These are phyloP conservation scores for Zymoseptoria crescenta DNA, from an alignment of 2,329 filamentous ascomycete species.

Conservation along the genomic window DNA sequence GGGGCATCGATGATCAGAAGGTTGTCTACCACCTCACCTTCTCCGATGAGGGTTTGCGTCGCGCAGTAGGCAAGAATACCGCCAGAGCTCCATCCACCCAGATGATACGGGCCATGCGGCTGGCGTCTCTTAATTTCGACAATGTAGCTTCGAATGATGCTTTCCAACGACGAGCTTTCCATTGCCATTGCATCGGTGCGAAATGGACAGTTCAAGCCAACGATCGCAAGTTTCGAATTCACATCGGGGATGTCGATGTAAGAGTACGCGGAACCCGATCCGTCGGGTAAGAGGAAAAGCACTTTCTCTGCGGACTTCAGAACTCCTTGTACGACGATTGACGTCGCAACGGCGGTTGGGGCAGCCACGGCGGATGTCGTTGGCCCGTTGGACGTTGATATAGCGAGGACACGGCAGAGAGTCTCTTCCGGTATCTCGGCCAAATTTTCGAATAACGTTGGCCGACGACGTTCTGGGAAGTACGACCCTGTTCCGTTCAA, in stretches of 20 bases:
- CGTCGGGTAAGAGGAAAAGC: conserved; percentile 37
- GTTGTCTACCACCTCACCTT: conserved; percentile 18
- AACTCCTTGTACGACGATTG: conserved; percentile 14
- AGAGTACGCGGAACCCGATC: conserved; percentile 41
- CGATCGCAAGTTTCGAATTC: conserved; percentile 25
- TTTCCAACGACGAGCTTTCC: too few species aligned
- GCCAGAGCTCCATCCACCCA: conserved; percentile 70
- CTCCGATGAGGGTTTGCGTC: conserved; percentile 15
- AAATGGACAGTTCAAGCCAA: conserved; percentile 10
- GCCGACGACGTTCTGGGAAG: too few species aligned
- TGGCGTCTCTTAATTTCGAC: conserved; percentile 39
- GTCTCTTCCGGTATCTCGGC: too few species aligned
- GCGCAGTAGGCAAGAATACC: conserved; percentile 55
- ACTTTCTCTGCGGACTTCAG: conserved; percentile 8
- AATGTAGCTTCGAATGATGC: neutral
- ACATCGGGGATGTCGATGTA: conserved; percentile 38
- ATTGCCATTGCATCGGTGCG: neutral
- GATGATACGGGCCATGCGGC: conserved; percentile 49
- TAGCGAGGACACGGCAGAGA: too few species aligned
- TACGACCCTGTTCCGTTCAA: too few species aligned
- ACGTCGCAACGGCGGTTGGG: neutral
- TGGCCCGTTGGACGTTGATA: too few species aligned
- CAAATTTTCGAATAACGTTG: too few species aligned
- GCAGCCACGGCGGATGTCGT: too few species aligned
- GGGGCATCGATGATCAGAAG: conserved; percentile 26